A percentile compares a stretch with the other conserved stretches of the same genome.
Conservation (phyloP, 1,139 yeast genomes). For the Hemisphaericaspora subhashii region DNA sequence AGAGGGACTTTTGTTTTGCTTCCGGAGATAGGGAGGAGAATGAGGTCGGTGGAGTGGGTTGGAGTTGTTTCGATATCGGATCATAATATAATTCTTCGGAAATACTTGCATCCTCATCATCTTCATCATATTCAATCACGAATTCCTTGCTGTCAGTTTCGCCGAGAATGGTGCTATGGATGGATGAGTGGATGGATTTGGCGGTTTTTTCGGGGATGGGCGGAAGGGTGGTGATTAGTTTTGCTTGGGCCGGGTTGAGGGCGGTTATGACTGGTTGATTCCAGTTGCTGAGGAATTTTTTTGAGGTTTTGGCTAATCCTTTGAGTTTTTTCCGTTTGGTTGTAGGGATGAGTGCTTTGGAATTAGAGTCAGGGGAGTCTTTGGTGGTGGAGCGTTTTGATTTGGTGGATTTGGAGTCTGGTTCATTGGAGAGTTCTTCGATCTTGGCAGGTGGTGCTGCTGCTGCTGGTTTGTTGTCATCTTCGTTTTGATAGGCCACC, state of each 20-base stretch:
- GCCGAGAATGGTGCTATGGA: neutral
- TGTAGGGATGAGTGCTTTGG: neutral
- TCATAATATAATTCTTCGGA: constrained; percentile 36
- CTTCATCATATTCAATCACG: constrained; percentile 33
- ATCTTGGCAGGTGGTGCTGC: neutral
- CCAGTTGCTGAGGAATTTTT: constrained; percentile 31
- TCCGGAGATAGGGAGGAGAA: constrained; percentile 20
- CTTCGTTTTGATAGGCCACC: constrained; percentile 28
- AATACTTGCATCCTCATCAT: constrained; percentile 21
- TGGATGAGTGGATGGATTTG: neutral
- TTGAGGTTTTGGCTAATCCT: constrained; percentile 24
- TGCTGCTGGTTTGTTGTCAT: constrained; percentile 2
- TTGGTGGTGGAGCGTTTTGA: neutral
- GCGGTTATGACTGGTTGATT: constrained; percentile 31
- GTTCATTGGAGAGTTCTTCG: neutral
- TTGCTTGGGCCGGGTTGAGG: neutral
- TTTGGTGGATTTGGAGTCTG: neutral
- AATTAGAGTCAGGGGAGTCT: neutral
- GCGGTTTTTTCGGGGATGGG: neutral
- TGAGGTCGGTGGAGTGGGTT: constrained; percentile 35
- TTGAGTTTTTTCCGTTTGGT: constrained; percentile 16
- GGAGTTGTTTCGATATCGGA: constrained; percentile 35
- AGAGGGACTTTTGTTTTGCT: constrained; percentile 1
- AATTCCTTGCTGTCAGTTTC: constrained; percentile 22
- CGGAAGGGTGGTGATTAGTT: neutral